Conservation (phyloP, 805 yeast genomes). For the Blastobotrys muscicola region DNA sequence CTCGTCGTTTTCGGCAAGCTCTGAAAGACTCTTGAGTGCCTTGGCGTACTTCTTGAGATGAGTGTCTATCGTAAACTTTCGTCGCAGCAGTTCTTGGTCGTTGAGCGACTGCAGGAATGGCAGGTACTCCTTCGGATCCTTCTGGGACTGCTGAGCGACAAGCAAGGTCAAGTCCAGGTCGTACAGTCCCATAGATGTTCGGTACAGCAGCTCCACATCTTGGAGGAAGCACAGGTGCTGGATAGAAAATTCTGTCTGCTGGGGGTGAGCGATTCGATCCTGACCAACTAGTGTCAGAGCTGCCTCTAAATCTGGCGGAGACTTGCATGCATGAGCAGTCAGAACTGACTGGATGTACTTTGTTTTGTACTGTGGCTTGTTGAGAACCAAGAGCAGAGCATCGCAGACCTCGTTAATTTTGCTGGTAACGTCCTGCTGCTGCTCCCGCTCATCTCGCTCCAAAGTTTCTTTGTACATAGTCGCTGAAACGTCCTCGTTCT, state of each 20-base stretch:
- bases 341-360: conserved; percentile 67
- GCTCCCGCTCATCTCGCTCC: conserved; percentile 1
- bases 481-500: conserved; percentile 73
- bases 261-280: conserved; percentile 37
- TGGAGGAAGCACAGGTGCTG: conserved; percentile 83
- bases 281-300: conserved; percentile 60
- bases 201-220: conserved; percentile 77
- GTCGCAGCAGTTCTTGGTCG: conserved; percentile 54
- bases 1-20: conserved; percentile 33
- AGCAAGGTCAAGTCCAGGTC: conserved; percentile 70
- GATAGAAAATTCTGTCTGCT: conserved; percentile 50
- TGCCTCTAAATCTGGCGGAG: conserved; percentile 71
- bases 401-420: conserved; percentile 72
- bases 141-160: conserved; percentile 93
- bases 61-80: conserved; percentile 71
- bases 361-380: conserved; percentile 39
- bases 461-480: conserved; percentile 76
- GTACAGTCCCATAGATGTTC: conserved; percentile 71
- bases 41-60: conserved; percentile 55
- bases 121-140: conserved; percentile 93
- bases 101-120: conserved; percentile 82
- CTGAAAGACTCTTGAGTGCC: conserved; percentile 67
- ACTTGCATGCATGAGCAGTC: conserved; percentile 87
- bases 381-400: conserved; percentile 49
- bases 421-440: conserved; percentile 10